Percentiles rank a stretch among this genome's conserved stretches.
Evolutionary conservation across 2,329 filamentous ascomycete species (phyloP).

Genomic region (Trichoderma oligosporum): DNA sequence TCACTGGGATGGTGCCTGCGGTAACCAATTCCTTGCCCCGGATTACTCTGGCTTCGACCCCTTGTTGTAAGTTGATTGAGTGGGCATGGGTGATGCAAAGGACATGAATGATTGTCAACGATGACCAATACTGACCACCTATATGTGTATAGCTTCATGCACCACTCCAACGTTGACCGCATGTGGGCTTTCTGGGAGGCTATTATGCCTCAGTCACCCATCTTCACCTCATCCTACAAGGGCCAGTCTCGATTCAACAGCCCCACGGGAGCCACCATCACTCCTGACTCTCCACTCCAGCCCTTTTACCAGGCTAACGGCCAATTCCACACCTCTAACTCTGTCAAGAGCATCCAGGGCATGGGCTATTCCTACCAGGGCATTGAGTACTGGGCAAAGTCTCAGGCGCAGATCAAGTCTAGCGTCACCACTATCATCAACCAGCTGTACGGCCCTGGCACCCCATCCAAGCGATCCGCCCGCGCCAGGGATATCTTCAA

Average conservation of each 20-base stretch:
- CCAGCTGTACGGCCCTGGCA: slow-evolving; percentile 28
- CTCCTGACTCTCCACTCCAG: slow-evolving; percentile 44
- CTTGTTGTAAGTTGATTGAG: slow-evolving; percentile 37
- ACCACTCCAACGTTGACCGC: slow-evolving; percentile 59
- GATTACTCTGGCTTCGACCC: slow-evolving; percentile 45
- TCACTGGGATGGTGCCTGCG: slow-evolving; percentile 41
- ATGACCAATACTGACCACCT: no score
- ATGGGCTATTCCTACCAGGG: slow-evolving; percentile 42
- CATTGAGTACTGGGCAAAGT: slow-evolving; percentile 36
- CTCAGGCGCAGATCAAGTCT: slow-evolving; percentile 28
- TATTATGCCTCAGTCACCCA: slow-evolving; percentile 36
- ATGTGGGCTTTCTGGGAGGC: slow-evolving; percentile 57
- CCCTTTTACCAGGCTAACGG: slow-evolving; percentile 45
- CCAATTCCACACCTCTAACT: slow-evolving; percentile 41
- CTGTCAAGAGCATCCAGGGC: slow-evolving; percentile 31
- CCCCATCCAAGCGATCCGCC: background rate
- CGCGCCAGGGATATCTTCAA: slow-evolving; percentile 11
- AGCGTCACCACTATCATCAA: slow-evolving; percentile 35
- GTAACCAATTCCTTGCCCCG: slow-evolving; percentile 39
- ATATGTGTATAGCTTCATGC: slow-evolving; percentile 23
- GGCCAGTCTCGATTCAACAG: slow-evolving; percentile 40
- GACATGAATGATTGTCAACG: no score
- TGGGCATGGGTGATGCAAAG: no score
- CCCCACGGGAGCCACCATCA: slow-evolving; percentile 38
- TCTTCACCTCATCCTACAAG: slow-evolving; percentile 36